These are phyloP conservation scores for Oenanthe javanica DNA, from an alignment of 140 eudicot species.

Conservation along the genomic window DNA sequence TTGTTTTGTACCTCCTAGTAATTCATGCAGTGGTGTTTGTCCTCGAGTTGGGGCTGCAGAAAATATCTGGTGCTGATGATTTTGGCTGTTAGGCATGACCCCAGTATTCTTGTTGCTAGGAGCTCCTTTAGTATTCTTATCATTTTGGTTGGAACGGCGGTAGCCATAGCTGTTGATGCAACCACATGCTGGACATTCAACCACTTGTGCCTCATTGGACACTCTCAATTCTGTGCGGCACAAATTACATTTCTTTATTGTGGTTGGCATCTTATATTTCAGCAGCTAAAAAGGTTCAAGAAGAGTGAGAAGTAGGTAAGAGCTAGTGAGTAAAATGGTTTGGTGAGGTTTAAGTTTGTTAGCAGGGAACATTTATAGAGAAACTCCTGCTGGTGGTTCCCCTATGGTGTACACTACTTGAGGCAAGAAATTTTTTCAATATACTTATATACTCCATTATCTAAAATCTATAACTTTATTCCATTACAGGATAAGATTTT, in stretches of 20 bases:
- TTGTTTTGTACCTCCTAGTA: neutral
- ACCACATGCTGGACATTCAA: neutral
- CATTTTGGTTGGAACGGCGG: neutral
- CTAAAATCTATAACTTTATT: neutral
- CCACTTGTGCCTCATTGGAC: neutral
- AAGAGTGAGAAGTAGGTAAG: neutral
- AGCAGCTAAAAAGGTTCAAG: neutral
- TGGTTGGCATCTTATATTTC: neutral
- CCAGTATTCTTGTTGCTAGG: neutral
- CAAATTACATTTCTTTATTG: neutral
- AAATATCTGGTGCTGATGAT: neutral
- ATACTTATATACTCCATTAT: neutral
- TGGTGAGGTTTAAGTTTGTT: neutral
- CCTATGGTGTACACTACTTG: slow-evolving; percentile 1
- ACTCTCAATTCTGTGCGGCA: neutral
- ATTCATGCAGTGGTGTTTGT: neutral
- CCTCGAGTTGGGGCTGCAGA: neutral
- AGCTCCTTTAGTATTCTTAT: neutral
- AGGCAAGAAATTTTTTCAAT: neutral
- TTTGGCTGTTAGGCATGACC: neutral
- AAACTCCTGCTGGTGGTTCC: neutral
- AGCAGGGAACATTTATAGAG: neutral
- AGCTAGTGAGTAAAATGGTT: slow-evolving; percentile 3
- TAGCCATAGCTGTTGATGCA: neutral
- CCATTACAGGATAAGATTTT: neutral